Evolutionary conservation across 2,329 filamentous ascomycete species (phyloP).

Genomic region (Emmonsiellopsis sp.): DNA sequence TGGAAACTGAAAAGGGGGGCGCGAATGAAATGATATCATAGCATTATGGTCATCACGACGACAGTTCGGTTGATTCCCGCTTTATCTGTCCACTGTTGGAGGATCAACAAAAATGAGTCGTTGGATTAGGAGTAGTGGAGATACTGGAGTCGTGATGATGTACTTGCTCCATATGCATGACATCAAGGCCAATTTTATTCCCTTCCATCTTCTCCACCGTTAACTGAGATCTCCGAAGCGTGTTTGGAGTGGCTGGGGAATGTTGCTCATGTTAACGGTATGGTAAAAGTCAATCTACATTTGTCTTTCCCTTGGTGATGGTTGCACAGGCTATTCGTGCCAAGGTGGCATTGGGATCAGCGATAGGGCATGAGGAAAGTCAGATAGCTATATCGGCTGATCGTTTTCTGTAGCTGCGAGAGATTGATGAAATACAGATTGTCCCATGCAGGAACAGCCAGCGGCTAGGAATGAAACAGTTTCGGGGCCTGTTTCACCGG

Average conservation of each 20-base stretch:
- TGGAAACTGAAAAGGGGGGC: too few relatives aligned
- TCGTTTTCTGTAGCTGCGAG: too few relatives aligned
- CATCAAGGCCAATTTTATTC: not conserved
- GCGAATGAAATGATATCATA: too few relatives aligned
- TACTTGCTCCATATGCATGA: not conserved
- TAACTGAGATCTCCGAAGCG: not conserved
- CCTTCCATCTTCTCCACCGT: not conserved
- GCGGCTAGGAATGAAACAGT: not conserved
- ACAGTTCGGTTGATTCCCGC: not conserved
- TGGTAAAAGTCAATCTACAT: not conserved
- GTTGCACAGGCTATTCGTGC: too few relatives aligned
- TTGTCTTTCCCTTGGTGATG: not conserved
- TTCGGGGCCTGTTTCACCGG: not conserved
- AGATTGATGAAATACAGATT: not conserved
- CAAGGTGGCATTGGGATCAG: not conserved
- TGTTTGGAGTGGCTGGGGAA: not conserved
- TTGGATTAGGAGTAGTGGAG: not conserved
- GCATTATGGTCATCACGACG: too few relatives aligned
- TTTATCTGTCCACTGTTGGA: not conserved
- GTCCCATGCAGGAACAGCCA: not conserved
- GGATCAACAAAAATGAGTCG: not conserved
- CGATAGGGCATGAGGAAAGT: not conserved
- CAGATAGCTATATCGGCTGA: too few relatives aligned
- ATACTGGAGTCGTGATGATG: not conserved
- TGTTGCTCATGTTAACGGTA: not conserved